These are phyloP conservation scores for Phascolomyces articulosus DNA, from an alignment of 371 early-diverging fungal species.

Conservation along the genomic window DNA sequence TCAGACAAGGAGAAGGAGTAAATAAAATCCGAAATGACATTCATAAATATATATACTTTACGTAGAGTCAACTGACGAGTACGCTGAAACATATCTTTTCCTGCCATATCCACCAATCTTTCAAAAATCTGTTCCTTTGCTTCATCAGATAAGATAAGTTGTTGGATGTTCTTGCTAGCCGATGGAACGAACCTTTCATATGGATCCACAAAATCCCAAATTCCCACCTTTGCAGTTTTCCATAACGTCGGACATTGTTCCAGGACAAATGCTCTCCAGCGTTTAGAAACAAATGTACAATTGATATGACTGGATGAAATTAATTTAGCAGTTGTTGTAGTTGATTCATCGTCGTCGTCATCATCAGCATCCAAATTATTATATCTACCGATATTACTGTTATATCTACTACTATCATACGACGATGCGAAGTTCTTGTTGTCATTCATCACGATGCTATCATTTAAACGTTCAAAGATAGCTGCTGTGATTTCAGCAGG, in stretches of 20 bases:
- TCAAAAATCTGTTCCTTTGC: no score
- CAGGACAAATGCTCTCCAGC: background rate
- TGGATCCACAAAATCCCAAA: background rate
- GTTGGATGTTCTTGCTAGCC: background rate
- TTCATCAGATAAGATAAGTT: background rate
- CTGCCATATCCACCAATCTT: no score
- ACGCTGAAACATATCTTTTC: no score
- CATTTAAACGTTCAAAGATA: background rate
- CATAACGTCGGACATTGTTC: background rate
- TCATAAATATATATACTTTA: no score
- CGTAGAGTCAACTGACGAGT: no score
- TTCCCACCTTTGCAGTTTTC: background rate
- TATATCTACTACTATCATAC: no score
- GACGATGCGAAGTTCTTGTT: no score
- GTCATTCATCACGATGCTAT: background rate
- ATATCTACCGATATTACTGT: no score
- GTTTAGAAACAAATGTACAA: background rate
- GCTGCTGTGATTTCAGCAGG: background rate
- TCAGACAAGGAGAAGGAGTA: no score
- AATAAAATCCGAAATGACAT: no score
- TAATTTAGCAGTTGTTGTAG: background rate
- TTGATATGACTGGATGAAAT: no score
- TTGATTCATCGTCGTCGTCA: background rate
- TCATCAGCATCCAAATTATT: no score
- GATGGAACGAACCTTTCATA: background rate